Evolutionary conservation across 176 grass and related monocot genomes (phyloP).

Genomic region (Dendrocalamus sinicus): DNA sequence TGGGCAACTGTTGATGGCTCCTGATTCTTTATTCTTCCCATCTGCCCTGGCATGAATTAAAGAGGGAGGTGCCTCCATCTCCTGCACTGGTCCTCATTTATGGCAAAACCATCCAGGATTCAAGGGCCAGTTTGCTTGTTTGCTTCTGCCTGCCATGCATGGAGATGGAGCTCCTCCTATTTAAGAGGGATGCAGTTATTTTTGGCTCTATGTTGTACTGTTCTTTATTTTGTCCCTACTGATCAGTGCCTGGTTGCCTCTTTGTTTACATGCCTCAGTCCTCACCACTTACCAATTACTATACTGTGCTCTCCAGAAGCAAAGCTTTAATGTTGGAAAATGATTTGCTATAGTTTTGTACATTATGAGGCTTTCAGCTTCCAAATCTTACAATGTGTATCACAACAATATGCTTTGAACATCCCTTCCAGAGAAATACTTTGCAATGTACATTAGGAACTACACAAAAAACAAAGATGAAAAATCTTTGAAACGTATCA

Average conservation of each 20-base stretch:
- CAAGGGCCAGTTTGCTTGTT: constrained; percentile 39
- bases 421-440: neutral
- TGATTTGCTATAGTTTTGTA: neutral
- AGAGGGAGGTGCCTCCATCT: constrained; percentile 49
- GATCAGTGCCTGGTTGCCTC: neutral
- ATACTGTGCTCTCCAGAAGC: neutral
- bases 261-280: neutral
- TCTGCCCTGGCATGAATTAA: constrained; percentile 41
- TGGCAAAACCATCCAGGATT: constrained; percentile 47
- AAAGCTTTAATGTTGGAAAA: neutral
- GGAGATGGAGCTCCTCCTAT: constrained; percentile 45
- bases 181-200: constrained; percentile 41
- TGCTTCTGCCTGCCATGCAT: constrained; percentile 45
- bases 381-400: neutral
- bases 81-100: constrained; percentile 53
- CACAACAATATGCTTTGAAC: neutral
- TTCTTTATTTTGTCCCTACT: constrained; percentile 36
- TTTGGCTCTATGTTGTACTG: constrained; percentile 11
- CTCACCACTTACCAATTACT: neutral
- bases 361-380: neutral
- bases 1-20: constrained; percentile 15
- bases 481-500: neutral
- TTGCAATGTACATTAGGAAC: neutral
- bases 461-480: neutral
- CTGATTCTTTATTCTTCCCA: constrained; percentile 49